phyloP scores from a whole-genome alignment of 768 basidiomycete species.

The Lactarius tabidus region DNA sequence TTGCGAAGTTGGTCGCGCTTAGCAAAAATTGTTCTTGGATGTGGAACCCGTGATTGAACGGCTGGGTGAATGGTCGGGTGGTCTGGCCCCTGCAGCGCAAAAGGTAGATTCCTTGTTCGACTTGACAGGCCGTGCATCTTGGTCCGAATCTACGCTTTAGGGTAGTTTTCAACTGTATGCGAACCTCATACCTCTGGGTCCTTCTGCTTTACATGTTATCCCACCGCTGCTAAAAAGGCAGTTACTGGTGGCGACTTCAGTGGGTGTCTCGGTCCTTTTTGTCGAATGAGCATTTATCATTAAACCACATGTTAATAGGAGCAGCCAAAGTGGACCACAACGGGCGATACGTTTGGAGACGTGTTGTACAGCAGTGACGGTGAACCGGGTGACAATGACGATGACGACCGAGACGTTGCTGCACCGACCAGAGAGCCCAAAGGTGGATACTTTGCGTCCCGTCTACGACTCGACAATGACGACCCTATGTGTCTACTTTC shows the following conservation, averaged over 20 bases:
- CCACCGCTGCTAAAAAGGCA: conserved; percentile 84
- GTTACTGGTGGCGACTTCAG: conserved; percentile 50
- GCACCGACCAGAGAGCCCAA: conserved; percentile 40
- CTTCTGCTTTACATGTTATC: conserved; percentile 74
- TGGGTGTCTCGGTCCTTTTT: conserved; percentile 33
- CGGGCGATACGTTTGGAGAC: conserved; percentile 92
- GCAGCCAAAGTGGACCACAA: conserved; percentile 43
- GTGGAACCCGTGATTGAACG: conserved; percentile 57
- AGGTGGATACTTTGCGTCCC: conserved; percentile 46
- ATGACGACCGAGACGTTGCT: conserved; percentile 40
- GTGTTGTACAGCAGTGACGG: conserved; percentile 96
- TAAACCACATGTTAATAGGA: conserved; percentile 26
- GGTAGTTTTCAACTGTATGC: conserved; percentile 81
- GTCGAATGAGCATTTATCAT: background rate
- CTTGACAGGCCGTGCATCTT: background rate
- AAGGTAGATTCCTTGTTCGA: conserved; percentile 48
- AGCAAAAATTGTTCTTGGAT: conserved; percentile 46
- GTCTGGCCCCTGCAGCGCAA: conserved; percentile 79
- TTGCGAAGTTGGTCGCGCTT: conserved; percentile 68
- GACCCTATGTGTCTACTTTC: conserved; percentile 94
- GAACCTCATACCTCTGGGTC: conserved; percentile 57
- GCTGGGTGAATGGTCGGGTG: conserved; percentile 60
- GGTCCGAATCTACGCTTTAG: conserved; percentile 33
- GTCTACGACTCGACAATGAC: conserved; percentile 82
- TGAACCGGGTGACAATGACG: conserved; percentile 72